Base-by-base conservation (phyloP, 2,329 filamentous ascomycete species). In the Rhytidhysteron rufulum region DNA sequence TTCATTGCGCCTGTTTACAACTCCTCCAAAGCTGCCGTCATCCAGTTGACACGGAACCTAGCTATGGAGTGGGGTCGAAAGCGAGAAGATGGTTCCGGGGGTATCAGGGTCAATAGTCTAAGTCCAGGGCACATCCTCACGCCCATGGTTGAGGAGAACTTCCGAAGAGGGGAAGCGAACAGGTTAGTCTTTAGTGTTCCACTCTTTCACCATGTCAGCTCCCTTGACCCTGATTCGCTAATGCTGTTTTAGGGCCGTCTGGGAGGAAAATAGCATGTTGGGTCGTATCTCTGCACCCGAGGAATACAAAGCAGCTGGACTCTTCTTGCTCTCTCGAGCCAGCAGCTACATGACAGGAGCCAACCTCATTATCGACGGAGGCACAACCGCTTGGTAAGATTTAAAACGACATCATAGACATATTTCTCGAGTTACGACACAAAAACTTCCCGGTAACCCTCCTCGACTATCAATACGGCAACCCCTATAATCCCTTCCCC, bases 251-350 rank as follows among this genome's bases (percentile, higher is more conserved):
- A 58, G 55, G 25, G 52, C 57, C 18, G 75, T 81, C 46, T 95
- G 88, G 88, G 79, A 85, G 29, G 80, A 77, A 52, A 82, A 89
- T 65, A 94, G 89, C 64, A 93, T 95, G 87, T 72, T 95, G 34
- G 81, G 59, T 1, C 42, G 61, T 38, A 38, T 65, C 29, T 58
- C 55, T 31, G 52, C 27, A 13, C 57, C 62, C 0, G 61, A 64
- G 37, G 63, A 65, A 39, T 65, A 58, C 45, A 62, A 61, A 41
- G 57, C 55, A 4, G 59, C 49, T 3, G 61, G 53, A 0, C 19
- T 66, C 31, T 66, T 65, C 42, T 47, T 65, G 43, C 39, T 65
- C 29, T 63, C 60, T 40, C 43, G 51, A 7, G 62, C 56, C 7
- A 63, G 61, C 38, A 62, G 56, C 40, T 66, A 62, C 37, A 66